Evolutionary conservation across 169 alveolate species (phyloP).

Genomic region (Eimeria nieschulzi): DNA sequence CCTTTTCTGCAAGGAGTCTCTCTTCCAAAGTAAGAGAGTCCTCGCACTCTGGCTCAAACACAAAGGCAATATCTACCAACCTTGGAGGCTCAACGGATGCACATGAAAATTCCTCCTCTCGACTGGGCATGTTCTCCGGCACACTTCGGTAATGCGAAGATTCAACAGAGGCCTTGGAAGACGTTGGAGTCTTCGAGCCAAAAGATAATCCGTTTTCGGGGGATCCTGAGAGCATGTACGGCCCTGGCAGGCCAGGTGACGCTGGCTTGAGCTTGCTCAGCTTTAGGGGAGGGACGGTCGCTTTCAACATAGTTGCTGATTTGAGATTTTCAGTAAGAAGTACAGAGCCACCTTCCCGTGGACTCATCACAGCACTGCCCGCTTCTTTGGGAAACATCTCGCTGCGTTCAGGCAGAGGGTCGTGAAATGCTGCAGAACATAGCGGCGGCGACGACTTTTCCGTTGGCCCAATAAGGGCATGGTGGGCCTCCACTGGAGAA

Average conservation of each 20-base stretch:
- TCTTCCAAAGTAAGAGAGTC: neutral
- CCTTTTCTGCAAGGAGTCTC: constrained; percentile 25
- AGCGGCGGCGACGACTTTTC: too few species aligned
- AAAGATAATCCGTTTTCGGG: neutral
- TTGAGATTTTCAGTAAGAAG: too few species aligned
- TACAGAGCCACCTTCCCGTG: too few species aligned
- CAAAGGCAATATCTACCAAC: constrained; percentile 30
- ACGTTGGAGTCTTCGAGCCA: neutral
- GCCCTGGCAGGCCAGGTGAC: neutral
- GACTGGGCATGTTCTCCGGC: neutral
- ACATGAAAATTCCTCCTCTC: neutral
- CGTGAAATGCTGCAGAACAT: too few species aligned
- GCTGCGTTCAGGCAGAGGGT: too few species aligned
- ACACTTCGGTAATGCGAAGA: neutral
- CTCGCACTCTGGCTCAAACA: constrained; percentile 37
- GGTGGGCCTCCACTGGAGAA: neutral
- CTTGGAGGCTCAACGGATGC: neutral
- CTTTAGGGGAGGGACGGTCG: constrained; percentile 11
- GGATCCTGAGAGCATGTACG: constrained; percentile 10
- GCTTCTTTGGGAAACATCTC: too few species aligned
- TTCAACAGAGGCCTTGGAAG: neutral
- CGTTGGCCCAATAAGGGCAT: too few species aligned
- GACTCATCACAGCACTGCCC: too few species aligned
- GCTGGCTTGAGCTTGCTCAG: constrained; percentile 19
- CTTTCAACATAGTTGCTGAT: too few species aligned